Evolutionary conservation across 129 eudicot genomes (phyloP).

Genomic region (Daucus carota): DNA sequence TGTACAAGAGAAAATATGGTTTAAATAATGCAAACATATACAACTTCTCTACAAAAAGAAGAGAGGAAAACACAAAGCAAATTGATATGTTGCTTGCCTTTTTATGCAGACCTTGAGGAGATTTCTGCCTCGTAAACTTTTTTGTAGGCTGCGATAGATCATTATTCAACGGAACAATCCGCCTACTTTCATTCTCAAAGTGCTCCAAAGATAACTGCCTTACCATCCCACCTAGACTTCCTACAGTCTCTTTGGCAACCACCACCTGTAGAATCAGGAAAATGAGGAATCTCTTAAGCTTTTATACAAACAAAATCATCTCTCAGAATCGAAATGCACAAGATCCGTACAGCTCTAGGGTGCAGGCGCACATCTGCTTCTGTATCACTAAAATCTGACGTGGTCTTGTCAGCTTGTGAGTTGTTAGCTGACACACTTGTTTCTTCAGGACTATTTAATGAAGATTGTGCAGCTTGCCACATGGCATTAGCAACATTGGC

Average conservation of each 20-base stretch:
- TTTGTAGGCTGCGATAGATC: conserved; percentile 61
- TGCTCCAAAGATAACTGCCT: conserved; percentile 93
- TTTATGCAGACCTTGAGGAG: conserved; percentile 97
- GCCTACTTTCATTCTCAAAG: conserved; percentile 93
- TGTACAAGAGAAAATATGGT: conserved; percentile 19
- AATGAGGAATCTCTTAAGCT: background rate
- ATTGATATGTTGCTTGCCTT: conserved; percentile 40
- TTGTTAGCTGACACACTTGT: conserved; percentile 53
- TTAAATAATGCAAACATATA: background rate
- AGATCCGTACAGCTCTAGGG: conserved; percentile 82
- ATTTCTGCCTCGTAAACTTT: conserved; percentile 68
- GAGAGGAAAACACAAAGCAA: background rate
- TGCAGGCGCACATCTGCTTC: conserved; percentile 91
- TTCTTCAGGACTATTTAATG: conserved; percentile 52
- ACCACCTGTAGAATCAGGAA: conserved; percentile 57
- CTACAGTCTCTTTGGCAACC: conserved; percentile 90
- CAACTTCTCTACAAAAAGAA: background rate
- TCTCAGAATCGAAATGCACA: conserved; percentile 1
- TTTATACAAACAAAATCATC: conserved; percentile 1
- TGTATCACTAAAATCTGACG: conserved; percentile 72
- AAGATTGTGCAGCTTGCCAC: conserved; percentile 94
- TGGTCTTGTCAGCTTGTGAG: conserved; percentile 58
- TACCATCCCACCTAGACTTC: conserved; percentile 92
- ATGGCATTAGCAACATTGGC: conserved; percentile 87
- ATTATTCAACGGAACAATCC: conserved; percentile 61